A percentile compares a stretch with the other conserved stretches of the same genome.
Conservation (phyloP, 164 flowering plant genomes). For the Malania oleifera region DNA sequence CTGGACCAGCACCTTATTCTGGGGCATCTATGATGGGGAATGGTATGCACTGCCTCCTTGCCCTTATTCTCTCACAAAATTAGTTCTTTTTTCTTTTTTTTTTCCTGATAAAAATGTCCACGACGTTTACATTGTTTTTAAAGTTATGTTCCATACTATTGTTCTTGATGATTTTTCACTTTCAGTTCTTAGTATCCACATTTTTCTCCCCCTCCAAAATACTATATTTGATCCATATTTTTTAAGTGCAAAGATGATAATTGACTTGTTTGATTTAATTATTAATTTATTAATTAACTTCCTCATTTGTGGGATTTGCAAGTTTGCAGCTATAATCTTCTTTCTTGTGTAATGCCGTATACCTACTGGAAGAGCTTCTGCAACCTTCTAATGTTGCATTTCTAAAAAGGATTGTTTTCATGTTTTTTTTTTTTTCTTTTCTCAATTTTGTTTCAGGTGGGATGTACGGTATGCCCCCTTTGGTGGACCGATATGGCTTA, state of each 20-base stretch:
- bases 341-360: too few relatives aligned
- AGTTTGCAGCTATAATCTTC: too few relatives aligned
- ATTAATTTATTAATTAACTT: too few relatives aligned
- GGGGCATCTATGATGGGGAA: constrained; percentile 77
- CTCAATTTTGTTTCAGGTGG: constrained; percentile 55
- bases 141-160: too few relatives aligned
- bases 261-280: too few relatives aligned
- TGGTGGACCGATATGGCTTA: constrained; percentile 83
- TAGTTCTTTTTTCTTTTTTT: not conserved
- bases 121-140: not conserved
- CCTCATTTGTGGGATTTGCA: too few relatives aligned
- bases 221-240: too few relatives aligned
- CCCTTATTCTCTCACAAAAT: not conserved
- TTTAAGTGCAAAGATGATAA: too few relatives aligned
- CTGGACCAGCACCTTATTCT: constrained; percentile 77
- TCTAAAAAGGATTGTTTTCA: not conserved
- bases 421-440: not conserved
- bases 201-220: too few relatives aligned
- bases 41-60: constrained; percentile 29
- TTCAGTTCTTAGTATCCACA: too few relatives aligned
- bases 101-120: not conserved
- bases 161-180: not conserved
- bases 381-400: not conserved
- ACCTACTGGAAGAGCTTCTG: not conserved
- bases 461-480: constrained; percentile 74